A percentile compares a stretch with the other conserved stretches of the same genome.
phyloP scores from a whole-genome alignment of 257 asterid genomes.

The Salvia rosmarinus region DNA sequence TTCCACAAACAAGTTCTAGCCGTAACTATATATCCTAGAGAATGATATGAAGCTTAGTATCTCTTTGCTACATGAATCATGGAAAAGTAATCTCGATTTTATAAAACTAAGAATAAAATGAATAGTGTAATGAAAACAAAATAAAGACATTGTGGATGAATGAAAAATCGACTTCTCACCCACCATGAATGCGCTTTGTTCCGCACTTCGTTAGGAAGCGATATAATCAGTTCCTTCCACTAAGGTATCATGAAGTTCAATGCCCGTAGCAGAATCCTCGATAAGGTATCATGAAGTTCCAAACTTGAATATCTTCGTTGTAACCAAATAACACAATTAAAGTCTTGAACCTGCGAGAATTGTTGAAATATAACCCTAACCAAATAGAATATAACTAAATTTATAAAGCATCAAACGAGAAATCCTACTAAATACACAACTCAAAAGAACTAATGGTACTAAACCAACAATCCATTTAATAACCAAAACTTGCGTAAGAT shows the following conservation, averaged over 20 bases:
- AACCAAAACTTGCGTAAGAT: too few relatives aligned
- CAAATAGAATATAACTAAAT: too few relatives aligned
- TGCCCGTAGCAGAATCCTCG: conserved; percentile 61
- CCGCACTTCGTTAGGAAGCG: conserved; percentile 92
- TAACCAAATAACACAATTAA: too few relatives aligned
- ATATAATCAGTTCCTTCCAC: conserved; percentile 99
- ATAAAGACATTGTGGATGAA: conserved; percentile 4
- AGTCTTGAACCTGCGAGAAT: too few relatives aligned
- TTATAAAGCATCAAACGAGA: too few relatives aligned
- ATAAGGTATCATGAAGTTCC: too few relatives aligned
- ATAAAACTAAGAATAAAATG: background rate
- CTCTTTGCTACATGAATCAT: conserved; percentile 19
- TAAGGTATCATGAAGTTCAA: conserved; percentile 87
- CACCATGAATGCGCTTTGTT: conserved; percentile 76
- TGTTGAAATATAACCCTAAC: too few relatives aligned
- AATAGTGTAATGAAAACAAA: background rate
- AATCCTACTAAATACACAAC: too few relatives aligned
- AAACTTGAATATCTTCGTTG: too few relatives aligned
- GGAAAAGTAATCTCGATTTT: conserved; percentile 7
- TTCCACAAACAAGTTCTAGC: conserved; percentile 4
- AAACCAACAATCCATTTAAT: too few relatives aligned
- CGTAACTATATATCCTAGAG: conserved; percentile 12
- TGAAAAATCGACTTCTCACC: conserved; percentile 37
- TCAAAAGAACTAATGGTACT: too few relatives aligned
- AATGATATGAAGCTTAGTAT: background rate